Evolutionary conservation across 768 basidiomycete species (phyloP).

Genomic region (Mycena haematopus): DNA sequence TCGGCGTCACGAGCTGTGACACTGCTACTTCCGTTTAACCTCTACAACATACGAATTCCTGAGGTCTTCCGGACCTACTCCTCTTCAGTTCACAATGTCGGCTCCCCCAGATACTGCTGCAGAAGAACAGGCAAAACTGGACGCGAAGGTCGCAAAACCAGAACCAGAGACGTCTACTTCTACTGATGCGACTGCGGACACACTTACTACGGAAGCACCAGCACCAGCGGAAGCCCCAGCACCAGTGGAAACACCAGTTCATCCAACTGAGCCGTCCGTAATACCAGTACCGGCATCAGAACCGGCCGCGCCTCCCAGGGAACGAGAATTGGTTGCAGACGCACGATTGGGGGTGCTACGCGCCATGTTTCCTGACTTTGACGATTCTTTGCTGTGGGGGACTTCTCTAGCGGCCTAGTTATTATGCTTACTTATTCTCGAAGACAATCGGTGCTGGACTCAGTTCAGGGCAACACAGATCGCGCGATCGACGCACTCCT

Average conservation of each 20-base stretch:
- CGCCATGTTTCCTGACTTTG: slow-evolving; percentile 83
- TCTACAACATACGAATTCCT: not conserved
- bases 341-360: slow-evolving; percentile 61
- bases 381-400: slow-evolving; percentile 70
- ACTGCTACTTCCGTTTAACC: not conserved
- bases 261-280: not conserved
- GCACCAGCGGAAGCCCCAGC: not conserved
- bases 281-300: slow-evolving; percentile 4
- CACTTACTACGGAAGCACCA: not conserved
- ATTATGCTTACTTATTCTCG: not conserved
- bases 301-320: slow-evolving; percentile 8
- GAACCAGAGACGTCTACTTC: not conserved
- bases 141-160: not conserved
- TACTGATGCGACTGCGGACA: not conserved
- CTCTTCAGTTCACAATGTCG: not conserved
- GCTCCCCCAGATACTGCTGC: not conserved
- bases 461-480: slow-evolving; percentile 73
- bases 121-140: not conserved
- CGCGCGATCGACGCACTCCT: slow-evolving; percentile 78
- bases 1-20: not conserved
- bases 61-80: too few relatives aligned
- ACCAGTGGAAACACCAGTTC: not conserved
- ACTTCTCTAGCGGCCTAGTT: not conserved
- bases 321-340: slow-evolving; percentile 39
- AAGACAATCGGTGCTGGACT: slow-evolving; percentile 75